phyloP scores from a whole-genome alignment of 495 filamentous ascomycete species.

The Trichoderma erinaceum region DNA sequence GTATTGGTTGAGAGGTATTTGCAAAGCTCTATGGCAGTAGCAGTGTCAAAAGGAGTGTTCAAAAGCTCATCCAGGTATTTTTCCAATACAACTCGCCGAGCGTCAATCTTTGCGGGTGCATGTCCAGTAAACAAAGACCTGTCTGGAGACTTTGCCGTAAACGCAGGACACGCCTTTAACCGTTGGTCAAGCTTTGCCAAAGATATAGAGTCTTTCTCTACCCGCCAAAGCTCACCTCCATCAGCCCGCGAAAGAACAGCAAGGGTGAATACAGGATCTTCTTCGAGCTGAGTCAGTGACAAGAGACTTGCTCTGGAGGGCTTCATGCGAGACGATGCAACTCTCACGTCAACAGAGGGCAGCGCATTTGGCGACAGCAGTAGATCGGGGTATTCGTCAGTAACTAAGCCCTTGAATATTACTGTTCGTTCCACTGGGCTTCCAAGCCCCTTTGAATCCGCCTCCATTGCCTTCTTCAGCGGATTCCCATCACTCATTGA shows the following conservation, averaged over 20 bases:
- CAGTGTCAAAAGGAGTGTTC: slow-evolving; percentile 72
- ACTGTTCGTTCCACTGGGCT: slow-evolving; percentile 31
- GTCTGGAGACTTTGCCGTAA: slow-evolving; percentile 71
- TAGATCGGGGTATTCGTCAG: slow-evolving; percentile 76
- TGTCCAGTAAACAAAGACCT: slow-evolving; percentile 83
- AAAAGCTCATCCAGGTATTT: slow-evolving; percentile 78
- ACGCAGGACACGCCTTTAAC: slow-evolving; percentile 61
- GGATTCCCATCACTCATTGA: slow-evolving; percentile 17
- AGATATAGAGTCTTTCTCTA: slow-evolving; percentile 83
- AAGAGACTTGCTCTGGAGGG: slow-evolving; percentile 82
- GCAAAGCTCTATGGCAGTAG: slow-evolving; percentile 75
- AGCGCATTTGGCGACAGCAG: slow-evolving; percentile 88
- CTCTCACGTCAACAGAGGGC: slow-evolving; percentile 73
- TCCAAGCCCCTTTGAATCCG: slow-evolving; percentile 28
- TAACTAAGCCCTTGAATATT: slow-evolving; percentile 58
- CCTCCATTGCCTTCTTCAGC: slow-evolving; percentile 33
- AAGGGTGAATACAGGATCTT: slow-evolving; percentile 90
- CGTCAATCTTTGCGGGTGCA: slow-evolving; percentile 89
- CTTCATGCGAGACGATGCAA: slow-evolving; percentile 83
- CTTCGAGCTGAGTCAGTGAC: slow-evolving; percentile 62
- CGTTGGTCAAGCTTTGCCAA: slow-evolving; percentile 75
- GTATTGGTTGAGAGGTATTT: slow-evolving; percentile 82
- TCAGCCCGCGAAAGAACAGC: slow-evolving; percentile 74
- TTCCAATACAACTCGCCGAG: slow-evolving; percentile 73
- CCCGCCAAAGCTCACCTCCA: slow-evolving; percentile 79